Evolutionary conservation across 1,139 yeast genomes (phyloP).

Genomic region (Hanseniaspora uvarum): DNA sequence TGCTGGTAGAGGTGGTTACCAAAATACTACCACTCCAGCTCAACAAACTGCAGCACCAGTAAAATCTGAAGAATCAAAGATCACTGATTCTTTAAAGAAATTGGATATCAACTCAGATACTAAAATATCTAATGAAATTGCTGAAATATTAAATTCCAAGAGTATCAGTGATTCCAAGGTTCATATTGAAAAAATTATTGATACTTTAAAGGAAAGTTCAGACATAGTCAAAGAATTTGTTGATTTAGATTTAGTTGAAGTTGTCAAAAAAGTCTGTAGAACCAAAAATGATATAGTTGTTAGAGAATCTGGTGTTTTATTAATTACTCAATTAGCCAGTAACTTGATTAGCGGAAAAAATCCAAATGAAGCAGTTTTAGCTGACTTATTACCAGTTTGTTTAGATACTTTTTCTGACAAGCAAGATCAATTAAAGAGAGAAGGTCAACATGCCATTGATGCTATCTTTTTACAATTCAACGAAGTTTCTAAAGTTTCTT

Average conservation of each 20-base stretch:
- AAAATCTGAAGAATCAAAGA: neutral
- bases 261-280: slow-evolving; percentile 54
- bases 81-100: slow-evolving; percentile 4
- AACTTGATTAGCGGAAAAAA: slow-evolving; percentile 50
- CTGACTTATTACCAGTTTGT: slow-evolving; percentile 46
- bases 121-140: slow-evolving; percentile 6
- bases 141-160: neutral
- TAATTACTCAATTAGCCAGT: slow-evolving; percentile 59
- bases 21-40: slow-evolving; percentile 1
- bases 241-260: slow-evolving; percentile 58
- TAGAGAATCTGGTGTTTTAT: slow-evolving; percentile 63
- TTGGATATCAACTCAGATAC: slow-evolving; percentile 4
- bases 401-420: slow-evolving; percentile 71
- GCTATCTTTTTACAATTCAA: slow-evolving; percentile 61
- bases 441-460: slow-evolving; percentile 64
- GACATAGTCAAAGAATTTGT: slow-evolving; percentile 31
- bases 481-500: slow-evolving; percentile 66
- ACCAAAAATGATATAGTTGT: slow-evolving; percentile 63
- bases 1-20: neutral
- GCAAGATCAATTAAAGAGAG: slow-evolving; percentile 73
- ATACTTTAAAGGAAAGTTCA: slow-evolving; percentile 5
- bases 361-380: slow-evolving; percentile 65
- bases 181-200: slow-evolving; percentile 7
- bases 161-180: slow-evolving; percentile 10
- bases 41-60: neutral